Evolutionary conservation across 768 basidiomycete genomes (phyloP), one percentile per base, ranked within the genome.

Genomic region (Boletus rubescentipes): DNA sequence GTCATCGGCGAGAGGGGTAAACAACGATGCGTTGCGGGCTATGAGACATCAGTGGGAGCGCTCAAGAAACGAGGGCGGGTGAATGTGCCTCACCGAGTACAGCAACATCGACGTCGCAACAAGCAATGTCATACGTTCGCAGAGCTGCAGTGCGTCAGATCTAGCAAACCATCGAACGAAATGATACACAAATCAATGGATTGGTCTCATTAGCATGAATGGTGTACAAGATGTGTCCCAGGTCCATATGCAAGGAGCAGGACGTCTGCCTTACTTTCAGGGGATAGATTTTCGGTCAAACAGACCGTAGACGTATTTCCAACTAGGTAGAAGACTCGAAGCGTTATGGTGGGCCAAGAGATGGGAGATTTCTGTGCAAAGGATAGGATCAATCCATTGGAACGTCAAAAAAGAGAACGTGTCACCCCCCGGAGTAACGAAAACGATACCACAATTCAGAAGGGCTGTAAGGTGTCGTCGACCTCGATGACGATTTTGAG

Each of bases 191-290:
- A 61, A 50, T 20, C 32, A 23, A 31, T 1, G 58, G 41, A n/a
- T 46, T 41, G 30, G 46, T 47, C 26, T 54, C 57, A 6, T 70
- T 50, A 2, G 41, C 41, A 15, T 62, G 71, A 5, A 79, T 44
- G 2, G 81, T 83, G 56, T 79, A 81, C 20, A 85, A 57, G 4
- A 84, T 74, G 46, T 73, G 78, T 31, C 81, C 69, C 0, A 77
- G 76, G 57, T 84, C 84, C 83, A 54, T 81, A 84, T 10, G 78
- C 83, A 20, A 84, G 73, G 9, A 82, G 73, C 9, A 85, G 70
- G 16, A 83, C 1, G 6, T 63, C 51, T 12, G 64, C 61, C 20
- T 66, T 39, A 38, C 68, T 61, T 51, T 81, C 80, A 0, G 78
- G 77, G 40, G 77, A 55, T 8, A 84, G 57, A 40, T 76, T 73